Base-by-base conservation (phyloP, 169 alveolate genomes). In the Neospora caninum region DNA sequence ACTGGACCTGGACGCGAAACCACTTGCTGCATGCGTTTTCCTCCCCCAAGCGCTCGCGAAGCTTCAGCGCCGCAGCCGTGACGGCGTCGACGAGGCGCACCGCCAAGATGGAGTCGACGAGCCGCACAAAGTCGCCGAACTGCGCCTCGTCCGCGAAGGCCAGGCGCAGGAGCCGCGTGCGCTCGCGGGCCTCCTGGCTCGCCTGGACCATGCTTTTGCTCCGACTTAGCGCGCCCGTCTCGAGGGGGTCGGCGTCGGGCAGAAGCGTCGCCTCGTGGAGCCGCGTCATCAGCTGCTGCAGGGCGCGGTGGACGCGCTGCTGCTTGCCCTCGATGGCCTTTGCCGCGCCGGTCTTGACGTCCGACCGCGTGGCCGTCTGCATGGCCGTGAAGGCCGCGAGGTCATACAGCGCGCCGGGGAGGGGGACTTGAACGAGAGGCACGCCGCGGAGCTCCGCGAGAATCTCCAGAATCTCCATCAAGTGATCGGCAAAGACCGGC, bases 61-160 rank as follows among this genome's bases (percentile, higher is more conserved):
- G 58, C 53, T 31, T 39, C 29, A 70, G 58, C 38, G 93, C 93
- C 4, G 93, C 93, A 53, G 67, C 39, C 7, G 93, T 93, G 87
- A 88, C 93, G 36, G 95, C 95, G 83, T 93, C 88, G 43, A 88
- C 95, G 31, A 93, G 94, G 39, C 92, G 10, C 92, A 88, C 86
- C 53, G 94, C 92, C 86, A 88, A 36, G 70, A 88, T 80, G 80
- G 54, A 88, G 80, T 93, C 95, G 54, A 88, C 91, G n/a, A 93
- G 92, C 10, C 67, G 91, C 10, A 93, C 67, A 45, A 88, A 93
- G 36, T 93, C 94, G 38, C 95, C 94, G 38, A 93, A 58, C 27
- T 38, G 94, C 42, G 95, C 95, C 80, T 93, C 94, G 94, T 93
- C 83, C 54, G 73, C 42, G 92, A 64, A 88, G 38, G 95, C 95